Conservation (phyloP, 768 basidiomycete genomes). For the Collybia mongolica region DNA sequence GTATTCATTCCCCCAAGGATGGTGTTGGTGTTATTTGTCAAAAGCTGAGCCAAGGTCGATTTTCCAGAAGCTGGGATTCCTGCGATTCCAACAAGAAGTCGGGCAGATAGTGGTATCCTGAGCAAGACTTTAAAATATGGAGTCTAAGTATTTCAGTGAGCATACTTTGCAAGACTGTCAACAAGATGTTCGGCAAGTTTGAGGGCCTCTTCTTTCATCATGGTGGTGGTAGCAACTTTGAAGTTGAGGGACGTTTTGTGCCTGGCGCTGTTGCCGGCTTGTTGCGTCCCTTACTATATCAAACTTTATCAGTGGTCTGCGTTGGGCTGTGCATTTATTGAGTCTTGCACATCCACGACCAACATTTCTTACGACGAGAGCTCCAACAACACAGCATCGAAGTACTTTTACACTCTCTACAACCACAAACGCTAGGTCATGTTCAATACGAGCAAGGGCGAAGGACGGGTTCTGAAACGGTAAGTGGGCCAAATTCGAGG, state of each 20-base stretch:
- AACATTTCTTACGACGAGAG: too few species aligned
- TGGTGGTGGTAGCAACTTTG: too few species aligned
- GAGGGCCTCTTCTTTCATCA: conserved; percentile 39
- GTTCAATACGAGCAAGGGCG: conserved; percentile 16
- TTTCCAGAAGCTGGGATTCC: conserved; percentile 90
- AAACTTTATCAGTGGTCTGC: too few species aligned
- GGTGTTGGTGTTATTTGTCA: conserved; percentile 54
- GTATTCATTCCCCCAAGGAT: conserved; percentile 22
- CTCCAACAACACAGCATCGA: too few species aligned
- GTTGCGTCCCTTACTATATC: not conserved
- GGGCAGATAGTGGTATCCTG: conserved; percentile 34
- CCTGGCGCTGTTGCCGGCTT: too few species aligned
- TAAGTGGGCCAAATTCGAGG: conserved; percentile 11
- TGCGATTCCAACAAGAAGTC: conserved; percentile 70
- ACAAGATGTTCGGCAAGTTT: conserved; percentile 38
- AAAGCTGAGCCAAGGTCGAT: conserved; percentile 64
- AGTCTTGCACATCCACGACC: not conserved
- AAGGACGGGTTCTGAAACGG: conserved; percentile 42
- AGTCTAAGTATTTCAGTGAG: conserved; percentile 4
- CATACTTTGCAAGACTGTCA: conserved; percentile 37
- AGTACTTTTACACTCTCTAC: too few species aligned
- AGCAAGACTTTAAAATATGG: conserved; percentile 1
- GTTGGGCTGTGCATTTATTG: conserved; percentile 6
- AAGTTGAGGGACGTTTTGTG: too few species aligned
- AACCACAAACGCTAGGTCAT: not conserved